Evolutionary conservation across 2,329 filamentous ascomycete species (phyloP).

Genomic region (Akanthomyces dipterigenus): DNA sequence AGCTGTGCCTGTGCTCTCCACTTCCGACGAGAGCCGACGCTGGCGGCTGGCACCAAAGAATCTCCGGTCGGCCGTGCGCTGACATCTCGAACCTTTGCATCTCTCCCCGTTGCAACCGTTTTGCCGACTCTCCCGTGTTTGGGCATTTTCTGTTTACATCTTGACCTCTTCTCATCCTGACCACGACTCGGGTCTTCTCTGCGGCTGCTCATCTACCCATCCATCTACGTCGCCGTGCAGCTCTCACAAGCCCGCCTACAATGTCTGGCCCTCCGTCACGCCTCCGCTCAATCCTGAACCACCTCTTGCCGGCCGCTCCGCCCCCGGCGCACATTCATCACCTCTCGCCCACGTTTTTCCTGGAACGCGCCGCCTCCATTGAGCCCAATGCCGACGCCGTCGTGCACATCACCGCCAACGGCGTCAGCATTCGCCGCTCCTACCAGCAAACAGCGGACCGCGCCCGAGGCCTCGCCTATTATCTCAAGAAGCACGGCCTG

Average conservation of each 20-base stretch:
- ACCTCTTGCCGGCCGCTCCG: conserved; percentile 35
- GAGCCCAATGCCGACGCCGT: conserved; percentile 82
- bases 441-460: conserved; percentile 83
- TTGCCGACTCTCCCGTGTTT: background rate
- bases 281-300: conserved; percentile 50
- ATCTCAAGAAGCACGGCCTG: conserved; percentile 64
- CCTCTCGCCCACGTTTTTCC: conserved; percentile 80
- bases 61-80: background rate
- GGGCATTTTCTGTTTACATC: background rate
- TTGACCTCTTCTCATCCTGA: background rate
- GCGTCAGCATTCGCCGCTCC: conserved; percentile 63
- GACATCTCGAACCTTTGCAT: background rate
- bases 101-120: background rate
- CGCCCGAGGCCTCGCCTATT: conserved; percentile 82
- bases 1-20: background rate
- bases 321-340: conserved; percentile 61
- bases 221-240: background rate
- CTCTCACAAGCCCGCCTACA: conserved; percentile 14
- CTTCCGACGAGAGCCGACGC: conserved; percentile 4
- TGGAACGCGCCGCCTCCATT: conserved; percentile 78
- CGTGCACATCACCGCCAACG: conserved; percentile 76
- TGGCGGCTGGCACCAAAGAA: background rate
- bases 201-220: background rate
- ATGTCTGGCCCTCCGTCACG: conserved; percentile 62
- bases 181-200: too few relatives aligned